Base-by-base conservation (phyloP, 1,284 basidiomycete genomes). In the Cyathus pygmaeus region DNA sequence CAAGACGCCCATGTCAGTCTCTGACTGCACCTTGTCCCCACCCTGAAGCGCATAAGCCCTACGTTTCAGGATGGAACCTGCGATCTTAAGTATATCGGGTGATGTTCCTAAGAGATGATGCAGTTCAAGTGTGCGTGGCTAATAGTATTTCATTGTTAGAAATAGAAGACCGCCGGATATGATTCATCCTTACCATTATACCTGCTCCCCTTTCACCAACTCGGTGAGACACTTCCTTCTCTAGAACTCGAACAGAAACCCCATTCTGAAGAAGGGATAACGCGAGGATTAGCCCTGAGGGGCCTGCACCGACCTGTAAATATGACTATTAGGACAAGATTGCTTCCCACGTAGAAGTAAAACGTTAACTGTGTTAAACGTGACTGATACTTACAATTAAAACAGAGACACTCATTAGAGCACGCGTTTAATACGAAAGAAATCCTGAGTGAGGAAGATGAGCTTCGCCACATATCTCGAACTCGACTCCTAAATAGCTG, bases 241-340 rank as follows among this genome's bases (percentile, higher is more conserved):
- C 79, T 36, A 82, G 79, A 42, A 82, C 73, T 9, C 78, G 75
- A 15, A 81, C 76, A 21, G 79, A 72, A 15, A 83, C 68, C 6
- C 73, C 76, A 67, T 79, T 81, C 52, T 68, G 69, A 6, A 77
- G 62, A 1, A 82, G 72, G 10, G 74, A 63, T 4, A 82, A 67
- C 2, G 78, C 80, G 24, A 78, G 68, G 17, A 80, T 71, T 3
- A 81, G 72, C 30, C 81, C 82, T 13, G 81, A 74, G 31, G 80
- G 80, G 3, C 81, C 82, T 42, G 72, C 79, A 24, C 72, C 77
- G 24, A 76, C 74, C 75, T 78, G 57, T 29, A 56, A 26, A 31
- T 19, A 53, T 41, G 21, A 39, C 52, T 53, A 36, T 36, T 36
- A 36, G 15, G 7, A 15, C 15, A 36, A 7, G 15, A 36, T 36